These are phyloP conservation scores for Ceratocystis alfenasii DNA, from an alignment of 2,329 filamentous ascomycete genomes.

Conservation along the genomic window DNA sequence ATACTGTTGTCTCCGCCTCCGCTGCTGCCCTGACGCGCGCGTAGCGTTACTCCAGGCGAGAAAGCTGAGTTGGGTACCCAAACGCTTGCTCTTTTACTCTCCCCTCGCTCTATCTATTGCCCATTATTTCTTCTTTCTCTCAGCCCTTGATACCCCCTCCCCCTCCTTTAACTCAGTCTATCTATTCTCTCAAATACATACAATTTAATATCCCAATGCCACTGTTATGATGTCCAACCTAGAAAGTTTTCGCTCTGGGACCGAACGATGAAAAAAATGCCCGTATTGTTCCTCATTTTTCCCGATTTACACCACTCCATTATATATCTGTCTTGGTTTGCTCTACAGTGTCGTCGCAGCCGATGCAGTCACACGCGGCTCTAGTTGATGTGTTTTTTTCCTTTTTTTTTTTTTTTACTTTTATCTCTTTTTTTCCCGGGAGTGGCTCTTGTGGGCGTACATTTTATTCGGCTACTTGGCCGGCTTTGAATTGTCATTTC, in stretches of 20 bases:
- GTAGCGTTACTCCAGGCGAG: background rate
- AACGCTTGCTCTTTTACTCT: background rate
- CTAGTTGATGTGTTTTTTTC: background rate
- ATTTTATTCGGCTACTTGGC: too few species aligned
- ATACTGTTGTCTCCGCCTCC: background rate
- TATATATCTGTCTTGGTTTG: background rate
- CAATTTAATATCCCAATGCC: background rate
- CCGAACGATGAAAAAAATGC: background rate
- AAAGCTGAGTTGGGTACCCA: background rate
- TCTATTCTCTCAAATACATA: background rate
- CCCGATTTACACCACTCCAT: background rate
- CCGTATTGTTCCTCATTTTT: background rate
- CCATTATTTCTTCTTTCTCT: background rate
- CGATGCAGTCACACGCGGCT: background rate
- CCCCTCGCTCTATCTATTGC: background rate
- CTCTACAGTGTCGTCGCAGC: background rate
- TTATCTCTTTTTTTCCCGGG: slow-evolving; percentile 11
- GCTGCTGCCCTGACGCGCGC: background rate
- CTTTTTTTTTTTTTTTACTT: background rate
- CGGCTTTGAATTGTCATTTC: too few species aligned
- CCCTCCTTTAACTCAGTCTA: background rate
- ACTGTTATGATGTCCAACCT: too few species aligned
- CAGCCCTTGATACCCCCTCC: slow-evolving; percentile 4
- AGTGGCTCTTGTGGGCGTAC: too few species aligned
- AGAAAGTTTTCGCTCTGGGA: too few species aligned